Evolutionary conservation across 495 filamentous ascomycete genomes (phyloP).

Genomic region (Durotheca rogersii): DNA sequence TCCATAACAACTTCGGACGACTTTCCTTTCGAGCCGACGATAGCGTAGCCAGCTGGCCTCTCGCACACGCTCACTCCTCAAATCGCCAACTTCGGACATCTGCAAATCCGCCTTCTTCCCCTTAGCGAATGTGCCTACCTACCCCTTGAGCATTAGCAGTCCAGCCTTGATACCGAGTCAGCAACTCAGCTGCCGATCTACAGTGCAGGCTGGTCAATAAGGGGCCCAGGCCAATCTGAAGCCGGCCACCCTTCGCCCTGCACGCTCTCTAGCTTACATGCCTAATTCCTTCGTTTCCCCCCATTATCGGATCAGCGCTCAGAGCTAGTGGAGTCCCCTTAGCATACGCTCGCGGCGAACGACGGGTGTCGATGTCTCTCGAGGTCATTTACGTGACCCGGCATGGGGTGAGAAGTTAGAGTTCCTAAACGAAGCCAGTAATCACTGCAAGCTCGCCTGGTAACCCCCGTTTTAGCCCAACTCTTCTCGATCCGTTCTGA

Average conservation of each 20-base stretch:
- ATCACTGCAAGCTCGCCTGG: neutral
- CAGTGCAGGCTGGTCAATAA: neutral
- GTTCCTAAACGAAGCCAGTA: neutral
- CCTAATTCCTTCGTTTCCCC: neutral
- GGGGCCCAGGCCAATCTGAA: neutral
- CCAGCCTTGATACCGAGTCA: too few relatives aligned
- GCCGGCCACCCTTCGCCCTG: neutral
- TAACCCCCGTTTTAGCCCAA: neutral
- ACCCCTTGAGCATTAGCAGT: too few relatives aligned
- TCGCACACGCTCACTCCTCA: neutral
- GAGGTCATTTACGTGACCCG: slow-evolving; percentile 83
- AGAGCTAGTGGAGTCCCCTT: neutral
- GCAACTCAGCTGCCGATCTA: neutral
- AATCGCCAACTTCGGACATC: neutral
- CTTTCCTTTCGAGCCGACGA: neutral
- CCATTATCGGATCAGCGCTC: neutral
- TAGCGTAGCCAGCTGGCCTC: neutral
- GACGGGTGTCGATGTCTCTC: slow-evolving; percentile 50
- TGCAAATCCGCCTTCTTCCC: too few relatives aligned
- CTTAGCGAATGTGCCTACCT: too few relatives aligned
- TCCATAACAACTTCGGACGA: neutral
- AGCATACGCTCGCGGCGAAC: too few relatives aligned
- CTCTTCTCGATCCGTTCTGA: neutral
- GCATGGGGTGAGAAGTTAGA: slow-evolving; percentile 68
- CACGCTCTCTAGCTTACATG: neutral